These are phyloP conservation scores for Rauvolfia tetraphylla DNA, from an alignment of 257 asterid genomes.

Conservation along the genomic window DNA sequence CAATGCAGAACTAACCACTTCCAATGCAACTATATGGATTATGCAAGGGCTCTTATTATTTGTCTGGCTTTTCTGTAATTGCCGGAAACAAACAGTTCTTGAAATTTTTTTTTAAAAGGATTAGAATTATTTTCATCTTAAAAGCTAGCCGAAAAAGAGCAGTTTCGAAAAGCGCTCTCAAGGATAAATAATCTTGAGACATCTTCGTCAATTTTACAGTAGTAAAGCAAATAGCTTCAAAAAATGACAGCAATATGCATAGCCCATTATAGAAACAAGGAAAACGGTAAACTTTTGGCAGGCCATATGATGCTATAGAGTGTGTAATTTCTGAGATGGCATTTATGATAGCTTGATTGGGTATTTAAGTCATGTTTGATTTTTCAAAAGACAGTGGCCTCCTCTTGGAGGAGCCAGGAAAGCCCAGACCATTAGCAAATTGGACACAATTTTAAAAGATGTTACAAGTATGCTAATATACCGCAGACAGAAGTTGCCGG, in stretches of 20 bases:
- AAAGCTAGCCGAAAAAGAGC: neutral
- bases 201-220: neutral
- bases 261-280: neutral
- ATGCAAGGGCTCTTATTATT: neutral
- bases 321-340: too few species aligned
- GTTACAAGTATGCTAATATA: conserved; percentile 31
- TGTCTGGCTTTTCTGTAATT: neutral
- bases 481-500: conserved; percentile 85
- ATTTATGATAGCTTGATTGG: neutral
- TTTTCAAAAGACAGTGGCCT: neutral
- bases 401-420: neutral
- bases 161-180: neutral
- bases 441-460: neutral
- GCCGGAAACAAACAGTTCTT: neutral
- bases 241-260: neutral
- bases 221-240: neutral
- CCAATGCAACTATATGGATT: neutral
- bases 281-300: neutral
- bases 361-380: neutral
- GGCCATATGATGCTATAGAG: neutral
- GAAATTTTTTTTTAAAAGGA: neutral
- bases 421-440: neutral
- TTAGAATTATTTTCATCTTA: neutral
- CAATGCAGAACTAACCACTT: neutral
- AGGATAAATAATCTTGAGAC: too few species aligned